Evolutionary conservation across 768 basidiomycete genomes (phyloP), one percentile per base, ranked within the genome.

Genomic region (Boletus sensibilis): DNA sequence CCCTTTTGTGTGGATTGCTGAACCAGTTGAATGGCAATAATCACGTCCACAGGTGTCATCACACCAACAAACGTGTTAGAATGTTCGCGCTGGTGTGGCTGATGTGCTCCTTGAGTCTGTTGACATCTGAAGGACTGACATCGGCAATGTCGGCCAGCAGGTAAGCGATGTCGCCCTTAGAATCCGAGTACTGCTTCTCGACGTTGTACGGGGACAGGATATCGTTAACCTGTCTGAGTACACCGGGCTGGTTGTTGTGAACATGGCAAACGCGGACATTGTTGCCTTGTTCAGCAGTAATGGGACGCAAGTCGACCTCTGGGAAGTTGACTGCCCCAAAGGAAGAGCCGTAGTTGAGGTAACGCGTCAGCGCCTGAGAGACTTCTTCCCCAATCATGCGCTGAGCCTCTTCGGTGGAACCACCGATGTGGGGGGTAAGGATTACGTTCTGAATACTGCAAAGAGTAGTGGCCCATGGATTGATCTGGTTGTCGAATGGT

Each of bases 141-240:
- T 92, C 84, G 21, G 91, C 87, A 61, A 99, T 98, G 72, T 99
- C 97, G 13, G 95, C 95, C 86, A 99, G 89, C 60, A 99, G 82
- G 74, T 98, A 98, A 25, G 95, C 94, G 48, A 93, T 75, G 50
- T 93, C 92, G 58, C 90, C 90, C 76, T 93, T 93, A 44, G 92
- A 94, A 69, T 99, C 97, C n/a, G 96, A 94, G 75, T 88, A 98
- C 75, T 98, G 97, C 78, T 98, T 98, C 76, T 96, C 94, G 70
- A 99, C 95, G 74, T 99, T 98, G 82, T 95, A 94, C 38, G 92
- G 88, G 47, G 90, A 90, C 40, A 99, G 77, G 31, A 90, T 88
- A 63, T 95, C 90, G 81, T 99, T 99, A 79, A 99, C 91, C 68
- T 87, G 84, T 66, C 85, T 87, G 68, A 99, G 87, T 46, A 98